Base-by-base conservation (phyloP, 108 stramenopile genomes). In the Thalassiosira profunda region DNA sequence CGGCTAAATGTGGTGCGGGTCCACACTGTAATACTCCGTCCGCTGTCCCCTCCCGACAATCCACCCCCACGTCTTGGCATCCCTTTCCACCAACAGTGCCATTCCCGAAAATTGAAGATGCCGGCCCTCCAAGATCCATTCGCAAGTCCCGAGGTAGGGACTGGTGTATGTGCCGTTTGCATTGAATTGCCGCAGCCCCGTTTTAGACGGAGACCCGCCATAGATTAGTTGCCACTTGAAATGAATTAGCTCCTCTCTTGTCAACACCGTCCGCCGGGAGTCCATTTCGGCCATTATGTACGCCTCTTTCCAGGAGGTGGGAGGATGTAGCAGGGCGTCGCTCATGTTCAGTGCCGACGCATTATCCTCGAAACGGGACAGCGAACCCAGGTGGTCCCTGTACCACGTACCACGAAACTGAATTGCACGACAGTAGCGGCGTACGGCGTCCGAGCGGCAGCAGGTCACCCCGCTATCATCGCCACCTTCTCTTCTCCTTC, bases 271-370 rank as follows among this genome's bases (percentile, higher is more conserved):
- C 1, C 73, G 64, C 6, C 56, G 53, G 4, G 66, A 67, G 44
- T 74, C 65, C n/a, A 68, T 52, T 53, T 74, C 73, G 35, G 73
- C 73, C 66, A 68, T 59, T 3, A 57, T 28, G 29, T 74, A 74
- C 10, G 66, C 24, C 37, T 74, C 73, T 43, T 67, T 74, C 73
- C 73, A 74, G 6, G 73, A 74, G 6, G 3, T 60, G 2, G 73
- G 67, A 29, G 37, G 40, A 41, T 72, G 59, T 15, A 62, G 62
- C 15, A 62, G 15, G 0, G 21, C 44, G 0, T 54, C 59, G 4
- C 12, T 20, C 60, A 62, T 62, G 60, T 72, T 72, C 4, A 72
- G 23, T 42, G 61, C 43, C 12, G 70, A 61, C 12, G 56, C 0
- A 21, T 15, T 6, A 25, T 41, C 45, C n/a, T n/a, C n/a, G n/a